Conservation (phyloP, 2,329 filamentous ascomycete species). For the Epichloe aotearoae region DNA sequence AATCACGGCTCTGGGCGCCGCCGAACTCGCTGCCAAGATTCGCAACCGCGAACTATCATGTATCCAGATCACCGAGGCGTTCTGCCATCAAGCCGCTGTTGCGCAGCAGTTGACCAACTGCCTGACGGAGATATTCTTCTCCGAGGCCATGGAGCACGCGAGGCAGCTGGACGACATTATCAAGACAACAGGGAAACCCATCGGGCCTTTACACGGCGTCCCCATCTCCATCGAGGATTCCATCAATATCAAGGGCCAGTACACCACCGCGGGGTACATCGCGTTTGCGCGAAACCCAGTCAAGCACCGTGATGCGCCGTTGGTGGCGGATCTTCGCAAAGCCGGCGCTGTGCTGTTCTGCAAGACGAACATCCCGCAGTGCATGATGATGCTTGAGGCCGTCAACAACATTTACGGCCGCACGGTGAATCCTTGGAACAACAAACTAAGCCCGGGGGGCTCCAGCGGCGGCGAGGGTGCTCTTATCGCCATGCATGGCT, state of each 20-base stretch:
- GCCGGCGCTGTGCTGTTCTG: conserved; percentile 34
- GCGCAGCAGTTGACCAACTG: conserved; percentile 24
- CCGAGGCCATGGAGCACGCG: conserved; percentile 30
- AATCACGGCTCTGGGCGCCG: conserved; percentile 10
- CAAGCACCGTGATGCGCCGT: conserved; percentile 2
- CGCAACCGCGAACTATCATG: conserved; percentile 9
- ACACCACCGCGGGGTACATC: conserved; percentile 6
- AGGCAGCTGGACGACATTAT: conserved; percentile 26
- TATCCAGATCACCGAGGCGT: conserved; percentile 13
- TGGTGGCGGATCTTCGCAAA: conserved; percentile 5
- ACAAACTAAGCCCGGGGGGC: conserved; percentile 48
- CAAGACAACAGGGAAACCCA: conserved; percentile 2
- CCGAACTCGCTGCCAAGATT: conserved; percentile 8
- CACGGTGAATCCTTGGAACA: conserved; percentile 50
- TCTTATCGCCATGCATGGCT: conserved; percentile 26
- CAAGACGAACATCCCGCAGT: conserved; percentile 57
- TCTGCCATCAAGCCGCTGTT: conserved; percentile 16
- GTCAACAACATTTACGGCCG: conserved; percentile 51
- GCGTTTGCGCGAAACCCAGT: conserved; percentile 17
- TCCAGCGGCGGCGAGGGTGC: conserved; percentile 45
- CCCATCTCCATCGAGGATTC: conserved; percentile 28
- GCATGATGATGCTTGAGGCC: conserved; percentile 41
- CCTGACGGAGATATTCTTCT: conserved; percentile 36
- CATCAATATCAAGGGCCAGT: conserved; percentile 5
- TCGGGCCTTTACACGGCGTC: conserved; percentile 44